Base-by-base conservation (phyloP, 2,329 filamentous ascomycete species). In the Sarocladiaceae sp. region DNA sequence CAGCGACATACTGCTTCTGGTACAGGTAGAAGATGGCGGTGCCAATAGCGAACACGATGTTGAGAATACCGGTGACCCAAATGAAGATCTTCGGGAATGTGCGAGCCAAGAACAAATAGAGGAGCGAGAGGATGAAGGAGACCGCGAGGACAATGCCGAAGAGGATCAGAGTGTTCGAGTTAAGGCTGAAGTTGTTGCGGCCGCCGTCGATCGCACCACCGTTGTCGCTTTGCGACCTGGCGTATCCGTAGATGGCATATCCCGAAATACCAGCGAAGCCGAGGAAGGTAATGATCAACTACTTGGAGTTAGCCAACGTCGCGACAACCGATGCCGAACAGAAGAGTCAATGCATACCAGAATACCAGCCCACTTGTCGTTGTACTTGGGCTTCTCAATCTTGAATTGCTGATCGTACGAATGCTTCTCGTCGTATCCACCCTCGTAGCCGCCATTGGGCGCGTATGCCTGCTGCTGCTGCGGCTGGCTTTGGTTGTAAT, bases 41-140 rank as follows among this genome's bases (percentile, higher is more conserved):
- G 1, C 81, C 92, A n/a, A 97, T 74, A 1, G 89, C 90, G 60
- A 90, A 86, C 52, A 87, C 72, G 61, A 96, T 87, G 67, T 97
- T 95, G 53, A 96, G 75, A 50, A 96, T 93, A 12, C 90, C 90
- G 0, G 91, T 95, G 35, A 91, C 81, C 89, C 90, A 97, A 65
- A 97, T 95, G 60, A 96, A 91, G 63, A 90, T 82, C 71, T 94
- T 95, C 3, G 92, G 91, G 58, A 93, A 93, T 44, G 80, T 71
- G 52, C 90, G 83, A 6, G 89, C 88, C 2, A 85, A 67, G 68
- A 83, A 82, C 60, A 97, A 83, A 66, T 97, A 97, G 20, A 71
- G 76, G 63, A 83, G 88, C 31, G 88, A 92, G 37, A 96, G 73
- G 1, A 89, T 77, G 20, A 92, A 76, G 4, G 90, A 88, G 35